These are phyloP conservation scores for Parastagonospora avenae DNA, from an alignment of 2,329 filamentous ascomycete species.

Conservation along the genomic window DNA sequence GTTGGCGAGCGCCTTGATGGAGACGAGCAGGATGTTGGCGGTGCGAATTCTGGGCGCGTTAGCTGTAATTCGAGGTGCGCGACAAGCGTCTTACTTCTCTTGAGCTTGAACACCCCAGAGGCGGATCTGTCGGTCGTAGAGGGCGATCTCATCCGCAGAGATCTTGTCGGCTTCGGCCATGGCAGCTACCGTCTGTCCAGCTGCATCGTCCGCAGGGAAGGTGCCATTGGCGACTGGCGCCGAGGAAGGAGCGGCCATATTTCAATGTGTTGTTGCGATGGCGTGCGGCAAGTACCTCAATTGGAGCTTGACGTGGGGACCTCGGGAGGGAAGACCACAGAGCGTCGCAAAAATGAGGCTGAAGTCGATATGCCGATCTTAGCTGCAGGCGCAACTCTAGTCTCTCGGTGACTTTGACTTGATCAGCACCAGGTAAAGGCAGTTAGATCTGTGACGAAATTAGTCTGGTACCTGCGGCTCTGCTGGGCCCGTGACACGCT, in stretches of 20 bases:
- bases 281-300: not conserved
- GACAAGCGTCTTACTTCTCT: constrained; percentile 61
- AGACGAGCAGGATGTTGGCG: constrained; percentile 88
- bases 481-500: not conserved
- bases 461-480: constrained; percentile 19
- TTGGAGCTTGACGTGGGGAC: not conserved
- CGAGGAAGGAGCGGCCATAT: constrained; percentile 11
- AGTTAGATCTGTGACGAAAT: constrained; percentile 8
- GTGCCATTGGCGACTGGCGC: constrained; percentile 28
- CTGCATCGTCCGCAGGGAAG: constrained; percentile 39
- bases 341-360: not conserved
- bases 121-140: constrained; percentile 96
- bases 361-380: not conserved
- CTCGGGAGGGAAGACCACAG: not conserved
- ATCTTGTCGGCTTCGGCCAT: constrained; percentile 49
- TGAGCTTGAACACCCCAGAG: constrained; percentile 97
- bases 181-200: constrained; percentile 44
- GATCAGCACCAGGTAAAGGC: constrained; percentile 3
- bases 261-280: constrained; percentile 24
- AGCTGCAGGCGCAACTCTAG: not conserved
- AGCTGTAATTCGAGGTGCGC: not conserved
- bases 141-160: constrained; percentile 81
- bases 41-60: constrained; percentile 71
- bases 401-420: not conserved
- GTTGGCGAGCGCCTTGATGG: constrained; percentile 83